Evolutionary conservation across 352 stramenopile species (phyloP), one percentile per base, ranked within the genome.

Genomic region (Phytophthora brassicae): DNA sequence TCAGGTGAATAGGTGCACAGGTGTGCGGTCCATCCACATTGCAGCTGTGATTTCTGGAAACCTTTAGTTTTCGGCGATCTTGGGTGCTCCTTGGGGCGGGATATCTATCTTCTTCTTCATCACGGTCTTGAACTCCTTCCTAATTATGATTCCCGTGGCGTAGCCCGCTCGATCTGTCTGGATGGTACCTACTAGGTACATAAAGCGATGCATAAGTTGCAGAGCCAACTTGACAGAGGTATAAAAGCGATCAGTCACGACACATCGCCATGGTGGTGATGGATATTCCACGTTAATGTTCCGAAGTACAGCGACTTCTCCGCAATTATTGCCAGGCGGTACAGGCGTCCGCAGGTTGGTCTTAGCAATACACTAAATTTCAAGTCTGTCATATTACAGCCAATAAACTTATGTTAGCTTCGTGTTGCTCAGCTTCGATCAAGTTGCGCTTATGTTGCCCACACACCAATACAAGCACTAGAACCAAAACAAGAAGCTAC

Each of bases 281-380:
- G 35, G 43, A 11, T n/a, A 62, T 1, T 49, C 13, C 16, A 13
- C 54, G 7, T 48, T 62, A 20, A 62, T 16, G 33, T 54, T 54
- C 16, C 54, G 12, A 1, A 55, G 23, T 8, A 62, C 54, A 14
- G 33, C 44, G 6, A 24, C 54, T 41, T 62, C 47, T 31, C 47
- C 47, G 23, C 26, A 39, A 19, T 61, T 62, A 33, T 54, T 62
- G 9, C 54, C 54, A 4, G n/a, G 20, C 12, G 33, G 44, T 1
- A 48, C 24, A 11, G 54, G 54, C 16, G 42, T 55, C 16, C 20
- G 31, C 6, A 62, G n/a, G 13, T 42, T 23, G 4, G 19, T 52
- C 26, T 64, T 58, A 7, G 39, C 43, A 5, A 35, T 38, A 22
- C 56, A 64, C 12, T 64, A 56, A 11, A 64, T 13, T 23, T 64